Conservation (phyloP, 805 yeast species). For the Kodamaea fukazawae region DNA sequence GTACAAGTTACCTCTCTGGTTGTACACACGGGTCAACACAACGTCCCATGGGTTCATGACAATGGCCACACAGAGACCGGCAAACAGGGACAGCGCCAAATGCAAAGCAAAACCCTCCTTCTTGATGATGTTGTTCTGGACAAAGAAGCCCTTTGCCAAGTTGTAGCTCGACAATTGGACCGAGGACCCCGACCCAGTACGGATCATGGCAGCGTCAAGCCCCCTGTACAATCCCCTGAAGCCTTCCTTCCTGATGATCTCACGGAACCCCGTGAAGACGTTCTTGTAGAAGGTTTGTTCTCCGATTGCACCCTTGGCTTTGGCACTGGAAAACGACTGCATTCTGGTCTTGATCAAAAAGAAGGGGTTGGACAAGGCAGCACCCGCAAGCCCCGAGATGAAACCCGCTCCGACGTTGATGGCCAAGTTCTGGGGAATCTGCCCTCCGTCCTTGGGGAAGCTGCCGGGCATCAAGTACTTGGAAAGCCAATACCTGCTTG, state of each 20-base stretch:
- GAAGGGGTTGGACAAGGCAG: constrained; percentile 85
- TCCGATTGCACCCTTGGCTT: constrained; percentile 54
- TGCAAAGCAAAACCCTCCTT: constrained; percentile 69
- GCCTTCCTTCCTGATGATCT: constrained; percentile 68
- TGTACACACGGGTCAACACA: constrained; percentile 88
- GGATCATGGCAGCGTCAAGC: constrained; percentile 87
- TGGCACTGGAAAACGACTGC: constrained; percentile 78
- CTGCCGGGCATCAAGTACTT: constrained; percentile 45
- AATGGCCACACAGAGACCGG: constrained; percentile 90
- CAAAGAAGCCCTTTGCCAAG: constrained; percentile 63
- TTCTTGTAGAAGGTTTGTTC: constrained; percentile 87
- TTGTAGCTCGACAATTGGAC: constrained; percentile 92
- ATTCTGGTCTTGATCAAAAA: constrained; percentile 91
- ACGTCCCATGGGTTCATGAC: constrained; percentile 99
- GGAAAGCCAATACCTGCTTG: constrained; percentile 64
- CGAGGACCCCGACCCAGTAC: constrained; percentile 95
- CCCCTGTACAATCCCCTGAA: constrained; percentile 80
- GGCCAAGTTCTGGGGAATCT: constrained; percentile 37
- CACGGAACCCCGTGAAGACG: constrained; percentile 62
- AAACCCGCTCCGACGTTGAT: constrained; percentile 82
- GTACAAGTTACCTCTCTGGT: constrained; percentile 87
- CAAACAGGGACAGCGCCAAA: constrained; percentile 65
- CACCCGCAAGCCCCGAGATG: constrained; percentile 84
- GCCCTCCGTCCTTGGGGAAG: constrained; percentile 13
- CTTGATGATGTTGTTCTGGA: constrained; percentile 44